These are phyloP conservation scores for Conidiobolus incongruus DNA, from an alignment of 371 early-diverging fungal species.

Conservation along the genomic window DNA sequence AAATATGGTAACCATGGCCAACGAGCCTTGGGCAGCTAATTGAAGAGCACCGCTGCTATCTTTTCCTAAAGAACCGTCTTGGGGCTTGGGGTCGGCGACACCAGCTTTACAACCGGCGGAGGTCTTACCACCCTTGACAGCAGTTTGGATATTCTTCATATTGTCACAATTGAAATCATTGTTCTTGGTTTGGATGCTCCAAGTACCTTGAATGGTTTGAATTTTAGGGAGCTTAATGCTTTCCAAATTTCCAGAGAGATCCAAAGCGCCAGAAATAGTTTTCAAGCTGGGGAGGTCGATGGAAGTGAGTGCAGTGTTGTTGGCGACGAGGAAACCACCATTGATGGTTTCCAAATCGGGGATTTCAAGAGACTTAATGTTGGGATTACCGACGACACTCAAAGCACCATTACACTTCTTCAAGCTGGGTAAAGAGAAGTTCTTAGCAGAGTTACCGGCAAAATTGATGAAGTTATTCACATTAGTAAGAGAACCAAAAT, in stretches of 20 bases:
- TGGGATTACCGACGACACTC: conserved; percentile 11
- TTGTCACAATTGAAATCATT: conserved; percentile 1
- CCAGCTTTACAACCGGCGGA: neutral
- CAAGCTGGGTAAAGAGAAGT: conserved; percentile 10
- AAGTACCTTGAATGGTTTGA: neutral
- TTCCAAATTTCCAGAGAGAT: neutral
- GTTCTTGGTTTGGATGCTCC: neutral
- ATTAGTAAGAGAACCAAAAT: neutral
- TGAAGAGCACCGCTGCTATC: no score
- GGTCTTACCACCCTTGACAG: neutral
- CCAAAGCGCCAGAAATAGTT: neutral
- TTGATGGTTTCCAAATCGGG: conserved; percentile 11
- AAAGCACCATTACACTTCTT: conserved; percentile 11
- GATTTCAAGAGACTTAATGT: conserved; percentile 10
- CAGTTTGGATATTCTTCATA: neutral
- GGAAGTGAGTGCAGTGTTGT: conserved; percentile 10
- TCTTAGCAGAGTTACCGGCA: conserved; percentile 11
- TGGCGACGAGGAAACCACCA: conserved; percentile 14
- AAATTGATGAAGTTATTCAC: conserved; percentile 8
- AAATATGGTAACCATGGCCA: no score
- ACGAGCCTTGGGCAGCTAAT: no score
- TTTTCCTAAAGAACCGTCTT: no score
- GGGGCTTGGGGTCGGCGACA: no score
- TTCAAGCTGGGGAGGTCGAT: conserved; percentile 4
- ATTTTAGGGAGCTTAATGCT: neutral